Evolutionary conservation across 176 grass and related monocot genomes (phyloP).

Genomic region (Bolboschoenus planiculmis): DNA sequence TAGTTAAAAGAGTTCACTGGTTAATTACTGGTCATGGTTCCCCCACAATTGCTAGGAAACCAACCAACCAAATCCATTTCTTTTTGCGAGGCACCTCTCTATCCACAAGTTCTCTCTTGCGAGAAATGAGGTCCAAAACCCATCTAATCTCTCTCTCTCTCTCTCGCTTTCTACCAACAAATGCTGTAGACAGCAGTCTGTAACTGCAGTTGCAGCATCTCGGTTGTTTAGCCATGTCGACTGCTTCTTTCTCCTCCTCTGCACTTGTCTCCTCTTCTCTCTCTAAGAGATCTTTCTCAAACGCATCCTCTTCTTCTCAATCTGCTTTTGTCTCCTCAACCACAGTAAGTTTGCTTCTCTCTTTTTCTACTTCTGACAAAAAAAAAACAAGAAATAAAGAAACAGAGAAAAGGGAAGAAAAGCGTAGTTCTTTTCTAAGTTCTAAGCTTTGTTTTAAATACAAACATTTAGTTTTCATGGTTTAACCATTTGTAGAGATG

Average conservation of each 20-base stretch:
- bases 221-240: slow-evolving; percentile 20
- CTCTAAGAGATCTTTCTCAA: slow-evolving; percentile 37
- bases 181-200: slow-evolving; percentile 21
- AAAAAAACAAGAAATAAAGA: neutral
- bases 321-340: slow-evolving; percentile 27
- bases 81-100: neutral
- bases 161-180: too few relatives aligned
- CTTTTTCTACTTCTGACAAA: neutral
- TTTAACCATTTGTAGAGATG: too few relatives aligned
- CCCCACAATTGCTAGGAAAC: neutral
- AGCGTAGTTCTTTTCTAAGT: too few relatives aligned
- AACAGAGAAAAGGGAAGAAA: neutral
- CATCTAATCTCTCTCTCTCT: neutral
- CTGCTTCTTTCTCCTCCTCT: slow-evolving; percentile 47
- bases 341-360: slow-evolving; percentile 24
- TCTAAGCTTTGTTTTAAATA: too few relatives aligned
- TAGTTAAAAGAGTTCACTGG: neutral
- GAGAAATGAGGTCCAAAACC: neutral
- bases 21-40: neutral
- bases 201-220: slow-evolving; percentile 6
- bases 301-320: slow-evolving; percentile 19
- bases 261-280: slow-evolving; percentile 39
- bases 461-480: too few relatives aligned
- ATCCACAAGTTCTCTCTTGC: neutral
- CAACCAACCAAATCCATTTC: neutral